Percentiles rank a stretch among this genome's conserved stretches.
Conservation (phyloP, 345 rosid genomes). For the thale cress (Arabidopsis thaliana) region DNA sequence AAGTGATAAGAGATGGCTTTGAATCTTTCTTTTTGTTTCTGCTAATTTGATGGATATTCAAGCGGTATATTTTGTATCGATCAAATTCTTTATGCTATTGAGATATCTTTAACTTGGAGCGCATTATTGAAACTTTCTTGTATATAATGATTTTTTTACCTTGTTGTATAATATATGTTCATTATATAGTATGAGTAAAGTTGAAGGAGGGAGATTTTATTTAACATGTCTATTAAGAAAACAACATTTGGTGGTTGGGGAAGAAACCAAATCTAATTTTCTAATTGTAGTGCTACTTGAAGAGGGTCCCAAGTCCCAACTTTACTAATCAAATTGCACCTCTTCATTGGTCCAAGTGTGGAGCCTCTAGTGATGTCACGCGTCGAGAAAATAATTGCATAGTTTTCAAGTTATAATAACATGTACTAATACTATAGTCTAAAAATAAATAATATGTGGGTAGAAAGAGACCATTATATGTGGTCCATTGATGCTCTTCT, state of each 20-base stretch:
- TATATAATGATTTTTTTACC: neutral
- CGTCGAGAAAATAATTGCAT: constrained; percentile 26
- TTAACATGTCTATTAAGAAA: neutral
- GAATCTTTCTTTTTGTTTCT: neutral
- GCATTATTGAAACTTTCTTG: neutral
- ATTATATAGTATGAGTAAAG: constrained; percentile 2
- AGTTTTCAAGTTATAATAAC: constrained; percentile 7
- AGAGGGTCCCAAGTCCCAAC: constrained; percentile 11
- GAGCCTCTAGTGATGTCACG: constrained; percentile 35
- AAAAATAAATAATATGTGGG: constrained; percentile 32
- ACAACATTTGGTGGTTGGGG: constrained; percentile 35
- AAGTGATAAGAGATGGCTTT: neutral
- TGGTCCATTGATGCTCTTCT: constrained; percentile 39
- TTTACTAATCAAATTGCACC: constrained; percentile 33
- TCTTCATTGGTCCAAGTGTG: constrained; percentile 45
- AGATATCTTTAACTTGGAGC: neutral
- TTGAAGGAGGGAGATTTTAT: neutral
- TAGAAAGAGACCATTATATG: constrained; percentile 37
- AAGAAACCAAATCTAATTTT: constrained; percentile 44
- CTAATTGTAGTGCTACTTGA: constrained; percentile 28
- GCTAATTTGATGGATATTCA: neutral
- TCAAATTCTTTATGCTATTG: constrained; percentile 1
- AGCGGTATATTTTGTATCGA: neutral
- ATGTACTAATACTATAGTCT: neutral
- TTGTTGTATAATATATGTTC: neutral